Evolutionary conservation across 345 rosid species (phyloP), one percentile per base, ranked within the genome.

Genomic region (Ricinus communis): DNA sequence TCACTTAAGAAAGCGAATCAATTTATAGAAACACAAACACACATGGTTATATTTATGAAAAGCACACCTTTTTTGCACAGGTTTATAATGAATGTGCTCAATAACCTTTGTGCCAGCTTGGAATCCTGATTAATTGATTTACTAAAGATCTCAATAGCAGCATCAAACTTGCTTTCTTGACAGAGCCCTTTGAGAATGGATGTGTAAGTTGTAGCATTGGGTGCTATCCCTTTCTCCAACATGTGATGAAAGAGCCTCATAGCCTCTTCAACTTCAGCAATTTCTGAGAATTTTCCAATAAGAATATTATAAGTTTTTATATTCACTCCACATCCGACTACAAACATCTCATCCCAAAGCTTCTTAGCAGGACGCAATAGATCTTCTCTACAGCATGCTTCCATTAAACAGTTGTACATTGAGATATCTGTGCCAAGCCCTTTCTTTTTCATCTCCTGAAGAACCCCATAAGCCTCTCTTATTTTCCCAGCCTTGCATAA

Each of bases 301-400:
- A 91, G 90, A 58, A 88, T 80, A 70, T 79, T 84, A 60, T 94
- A 91, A 7, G 91, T 88, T 65, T 75, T 85, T 66, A 82, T 69
- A 68, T 91, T 85, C 81, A 87, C 91, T 33, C 77, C 62, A 71
- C 93, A 93, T 25, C 97, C 94, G 67, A 71, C 82, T 19, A 84
- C 82, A 76, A 91, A 91, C 97, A 91, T 91, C 85, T 93, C 96
- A 78, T 89, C 97, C 98, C 98, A 93, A 70, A 93, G 79, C 76
- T 73, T 89, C 80, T 89, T 92, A 18, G 98, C 98, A 19, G 98
- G 97, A 71, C 95, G 96, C 52, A 90, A 76, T 59, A 90, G 81
- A 79, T 88, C 96, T 46, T 87, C 90, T 75, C 81, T 81, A 70
- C 97, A 91, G 69, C 96, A 88, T 43, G 93, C 91, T 82, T 91